Evolutionary conservation across 1,139 yeast genomes (phyloP).

Genomic region (Ogataea hybrid): DNA sequence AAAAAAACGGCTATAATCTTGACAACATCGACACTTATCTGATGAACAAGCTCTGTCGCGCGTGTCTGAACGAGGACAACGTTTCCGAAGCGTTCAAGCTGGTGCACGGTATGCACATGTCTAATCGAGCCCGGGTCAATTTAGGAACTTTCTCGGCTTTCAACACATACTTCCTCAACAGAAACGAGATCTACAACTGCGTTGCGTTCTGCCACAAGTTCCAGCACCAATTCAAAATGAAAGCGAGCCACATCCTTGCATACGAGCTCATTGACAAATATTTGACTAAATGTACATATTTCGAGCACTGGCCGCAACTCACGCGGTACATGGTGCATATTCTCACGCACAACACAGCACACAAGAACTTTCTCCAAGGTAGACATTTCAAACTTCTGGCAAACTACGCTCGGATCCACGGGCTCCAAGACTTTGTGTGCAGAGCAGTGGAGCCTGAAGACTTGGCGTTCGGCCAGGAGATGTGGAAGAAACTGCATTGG

Average conservation of each 20-base stretch:
- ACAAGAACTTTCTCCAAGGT: constrained; percentile 11
- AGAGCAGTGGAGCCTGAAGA: constrained; percentile 10
- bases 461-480: constrained; percentile 8
- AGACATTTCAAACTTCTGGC: constrained; percentile 17
- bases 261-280: constrained; percentile 19
- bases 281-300: constrained; percentile 19
- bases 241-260: constrained; percentile 17
- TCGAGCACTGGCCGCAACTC: constrained; percentile 26
- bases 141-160: constrained; percentile 21
- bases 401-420: constrained; percentile 25
- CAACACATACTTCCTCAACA: constrained; percentile 19
- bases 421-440: constrained; percentile 17
- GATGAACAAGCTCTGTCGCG: constrained; percentile 23
- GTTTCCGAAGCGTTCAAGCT: constrained; percentile 21
- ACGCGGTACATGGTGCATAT: constrained; percentile 17
- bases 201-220: constrained; percentile 26
- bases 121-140: not conserved
- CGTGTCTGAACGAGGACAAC: constrained; percentile 17
- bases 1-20: constrained; percentile 11
- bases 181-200: constrained; percentile 22
- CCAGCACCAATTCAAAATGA: constrained; percentile 10
- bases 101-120: not conserved
- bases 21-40: constrained; percentile 10
- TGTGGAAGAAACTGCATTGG: constrained; percentile 23
- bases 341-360: constrained; percentile 6